A percentile compares a stretch with the other conserved stretches of the same genome.
phyloP scores from a whole-genome alignment of 495 filamentous ascomycete species.

The Tuber aestivum region DNA sequence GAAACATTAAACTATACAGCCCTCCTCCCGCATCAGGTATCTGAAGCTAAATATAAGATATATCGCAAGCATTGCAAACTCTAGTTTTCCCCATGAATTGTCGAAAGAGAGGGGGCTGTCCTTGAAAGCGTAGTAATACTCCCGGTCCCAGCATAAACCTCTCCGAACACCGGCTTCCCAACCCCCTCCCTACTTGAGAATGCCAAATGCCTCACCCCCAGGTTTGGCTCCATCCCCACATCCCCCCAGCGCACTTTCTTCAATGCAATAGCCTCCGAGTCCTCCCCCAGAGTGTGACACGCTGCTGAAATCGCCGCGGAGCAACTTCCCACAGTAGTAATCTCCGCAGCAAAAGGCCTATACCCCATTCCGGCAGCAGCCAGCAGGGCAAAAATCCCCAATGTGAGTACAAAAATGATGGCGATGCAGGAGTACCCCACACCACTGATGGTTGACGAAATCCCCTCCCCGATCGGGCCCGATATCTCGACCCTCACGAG shows the following conservation, averaged over 20 bases:
- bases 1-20: not conserved
- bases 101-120: not conserved
- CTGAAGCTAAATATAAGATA: not conserved
- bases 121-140: not conserved
- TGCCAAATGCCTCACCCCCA: not conserved
- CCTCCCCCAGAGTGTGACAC: constrained; percentile 8
- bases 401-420: not conserved
- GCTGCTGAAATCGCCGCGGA: constrained; percentile 15
- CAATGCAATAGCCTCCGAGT: not conserved
- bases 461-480: constrained; percentile 47
- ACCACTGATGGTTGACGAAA: not conserved
- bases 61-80: not conserved
- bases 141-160: not conserved
- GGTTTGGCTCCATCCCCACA: not conserved
- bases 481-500: constrained; percentile 26
- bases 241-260: constrained; percentile 3
- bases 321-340: constrained; percentile 1
- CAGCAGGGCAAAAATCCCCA: constrained; percentile 5
- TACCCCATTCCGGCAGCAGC: not conserved
- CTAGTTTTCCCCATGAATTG: not conserved
- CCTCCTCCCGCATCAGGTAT: no score
- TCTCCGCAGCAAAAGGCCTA: not conserved
- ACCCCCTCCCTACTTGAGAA: not conserved
- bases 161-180: not conserved
- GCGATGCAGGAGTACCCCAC: constrained; percentile 10